Evolutionary conservation across 495 filamentous ascomycete genomes (phyloP).

Genomic region (Amorphotheca resinae): DNA sequence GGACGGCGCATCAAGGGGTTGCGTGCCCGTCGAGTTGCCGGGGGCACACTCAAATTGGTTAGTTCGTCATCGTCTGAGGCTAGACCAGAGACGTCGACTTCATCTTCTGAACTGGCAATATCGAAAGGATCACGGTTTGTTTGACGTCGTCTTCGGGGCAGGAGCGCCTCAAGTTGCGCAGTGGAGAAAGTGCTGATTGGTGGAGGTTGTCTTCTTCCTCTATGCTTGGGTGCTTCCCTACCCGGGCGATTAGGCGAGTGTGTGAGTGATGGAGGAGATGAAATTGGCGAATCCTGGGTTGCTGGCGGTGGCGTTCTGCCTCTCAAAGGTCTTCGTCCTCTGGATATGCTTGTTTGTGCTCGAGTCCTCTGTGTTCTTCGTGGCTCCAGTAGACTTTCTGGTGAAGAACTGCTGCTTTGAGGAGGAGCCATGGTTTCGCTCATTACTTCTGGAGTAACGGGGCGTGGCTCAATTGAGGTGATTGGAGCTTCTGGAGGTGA

Average conservation of each 20-base stretch:
- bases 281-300: conserved; percentile 18
- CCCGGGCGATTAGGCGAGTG: conserved; percentile 25
- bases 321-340: conserved; percentile 8
- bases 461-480: conserved; percentile 9
- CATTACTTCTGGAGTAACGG: conserved; percentile 24
- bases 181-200: conserved; percentile 26
- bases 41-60: conserved; percentile 12
- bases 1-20: conserved; percentile 21
- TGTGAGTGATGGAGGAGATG: conserved; percentile 22
- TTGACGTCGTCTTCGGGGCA: conserved; percentile 32
- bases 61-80: conserved; percentile 27
- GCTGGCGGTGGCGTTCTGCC: conserved; percentile 13
- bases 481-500: conserved; percentile 2
- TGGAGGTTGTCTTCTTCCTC: conserved; percentile 9
- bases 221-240: conserved; percentile 19
- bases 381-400: conserved; percentile 8
- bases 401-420: conserved; percentile 32
- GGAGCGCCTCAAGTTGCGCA: conserved; percentile 31
- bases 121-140: conserved; percentile 28
- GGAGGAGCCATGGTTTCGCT: conserved; percentile 43
- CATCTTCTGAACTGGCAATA: conserved; percentile 22
- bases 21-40: conserved; percentile 10
- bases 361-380: background rate
- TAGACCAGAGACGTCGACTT: conserved; percentile 20
- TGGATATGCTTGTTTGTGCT: background rate